Base-by-base conservation (phyloP, 2,329 filamentous ascomycete species). In the Atkinsonella texensis region DNA sequence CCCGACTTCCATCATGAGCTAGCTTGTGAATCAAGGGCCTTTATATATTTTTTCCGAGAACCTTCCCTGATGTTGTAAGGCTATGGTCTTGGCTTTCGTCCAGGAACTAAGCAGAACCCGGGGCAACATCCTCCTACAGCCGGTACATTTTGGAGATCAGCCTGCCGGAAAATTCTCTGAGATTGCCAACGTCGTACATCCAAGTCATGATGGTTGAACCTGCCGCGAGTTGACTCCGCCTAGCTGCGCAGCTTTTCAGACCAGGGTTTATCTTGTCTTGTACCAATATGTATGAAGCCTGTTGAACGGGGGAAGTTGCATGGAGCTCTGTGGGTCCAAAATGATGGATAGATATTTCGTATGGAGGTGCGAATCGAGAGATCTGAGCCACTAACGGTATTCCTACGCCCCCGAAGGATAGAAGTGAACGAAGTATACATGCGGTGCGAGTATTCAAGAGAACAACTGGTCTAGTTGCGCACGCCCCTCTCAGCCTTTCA, bases 21-120 rank as follows among this genome's bases (percentile, higher is more conserved):
- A 6, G n/a, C 28, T 49, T 28, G 53, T 51, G 51, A 52, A 51
- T 49, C 23, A 35, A 40, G 31, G 43, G 38, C 47, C 55, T 52
- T 55, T 56, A 54, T 55, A 56, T 56, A 55, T 39, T 56, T 54
- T 53, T 53, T 15, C 17, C 23, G 33, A 40, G 20, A 35, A 46
- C 46, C 41, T 49, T 50, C 50, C 46, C 46, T 52, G 38, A 49
- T 42, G 45, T 46, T 49, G 52, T 38, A 48, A 15, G 44, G 41
- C 11, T 28, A 44, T 44, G 15, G 35, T 49, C 44, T 50, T 50
- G 38, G 48, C 46, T 13, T 44, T 46, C 42, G 45, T 47, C 51
- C 15, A 49, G 41, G 38, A 32, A 49, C 53, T 32, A 35, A 44
- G 23, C 18, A 50, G 17, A 41, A 17, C 48, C 48, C 48, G 38